Percentiles rank a stretch among this genome's conserved stretches.
Evolutionary conservation across 345 rosid species (phyloP).

Genomic region (Populus ilicifolia): DNA sequence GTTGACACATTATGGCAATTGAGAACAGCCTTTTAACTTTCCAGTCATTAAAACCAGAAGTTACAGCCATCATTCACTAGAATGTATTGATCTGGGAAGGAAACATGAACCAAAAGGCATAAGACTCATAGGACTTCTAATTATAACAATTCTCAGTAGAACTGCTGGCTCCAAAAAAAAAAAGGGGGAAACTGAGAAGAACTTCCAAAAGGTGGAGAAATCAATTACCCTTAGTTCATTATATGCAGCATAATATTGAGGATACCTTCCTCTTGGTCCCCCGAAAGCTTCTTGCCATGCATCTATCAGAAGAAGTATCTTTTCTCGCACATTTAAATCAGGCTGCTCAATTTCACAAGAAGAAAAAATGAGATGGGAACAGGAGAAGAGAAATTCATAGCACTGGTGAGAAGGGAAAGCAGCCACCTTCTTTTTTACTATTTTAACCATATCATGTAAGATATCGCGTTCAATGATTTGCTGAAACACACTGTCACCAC

Average conservation of each 20-base stretch:
- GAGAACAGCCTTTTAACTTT: not conserved
- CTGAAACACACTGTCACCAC: constrained; percentile 81
- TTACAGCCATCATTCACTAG: not conserved
- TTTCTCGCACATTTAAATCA: constrained; percentile 85
- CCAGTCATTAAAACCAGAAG: not conserved
- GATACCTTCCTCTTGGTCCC: constrained; percentile 73
- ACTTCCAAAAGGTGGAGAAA: not conserved
- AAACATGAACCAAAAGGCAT: not conserved
- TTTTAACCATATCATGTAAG: constrained; percentile 92
- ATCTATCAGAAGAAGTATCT: constrained; percentile 65
- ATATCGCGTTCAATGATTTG: constrained; percentile 88
- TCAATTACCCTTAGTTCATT: constrained; percentile 75
- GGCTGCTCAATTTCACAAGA: constrained; percentile 53
- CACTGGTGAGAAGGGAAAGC: constrained; percentile 10
- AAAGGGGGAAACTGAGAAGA: not conserved
- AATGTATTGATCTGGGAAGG: not conserved
- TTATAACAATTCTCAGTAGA: not conserved
- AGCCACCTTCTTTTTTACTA: constrained; percentile 92
- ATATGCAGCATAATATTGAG: constrained; percentile 81
- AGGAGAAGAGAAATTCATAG: constrained; percentile 8
- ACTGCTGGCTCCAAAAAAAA: not conserved
- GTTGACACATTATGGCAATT: not conserved
- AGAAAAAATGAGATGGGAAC: not conserved
- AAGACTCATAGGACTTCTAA: not conserved
- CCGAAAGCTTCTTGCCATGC: constrained; percentile 85